Evolutionary conservation across 768 basidiomycete genomes (phyloP).

Genomic region (Lactarius evosmus): DNA sequence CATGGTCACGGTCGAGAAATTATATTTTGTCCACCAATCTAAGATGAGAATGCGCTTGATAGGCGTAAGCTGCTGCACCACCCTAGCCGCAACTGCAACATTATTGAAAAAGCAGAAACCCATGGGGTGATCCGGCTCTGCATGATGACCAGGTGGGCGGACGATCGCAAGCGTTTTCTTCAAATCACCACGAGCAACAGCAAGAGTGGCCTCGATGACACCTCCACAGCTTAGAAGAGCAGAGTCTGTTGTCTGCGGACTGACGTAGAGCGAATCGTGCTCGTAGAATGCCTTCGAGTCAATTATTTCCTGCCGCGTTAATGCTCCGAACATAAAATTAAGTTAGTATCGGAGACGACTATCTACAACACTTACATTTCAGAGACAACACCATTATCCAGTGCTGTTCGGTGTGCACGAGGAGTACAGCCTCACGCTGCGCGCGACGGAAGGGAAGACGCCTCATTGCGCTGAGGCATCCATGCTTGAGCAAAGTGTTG

Average conservation of each 20-base stretch:
- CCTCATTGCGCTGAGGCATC: slow-evolving; percentile 69
- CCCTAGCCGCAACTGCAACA: slow-evolving; percentile 86
- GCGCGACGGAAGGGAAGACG: slow-evolving; percentile 73
- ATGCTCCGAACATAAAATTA: slow-evolving; percentile 43
- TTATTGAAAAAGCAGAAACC: slow-evolving; percentile 99
- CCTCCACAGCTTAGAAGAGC: slow-evolving; percentile 92
- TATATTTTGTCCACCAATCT: slow-evolving; percentile 72
- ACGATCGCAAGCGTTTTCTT: slow-evolving; percentile 93
- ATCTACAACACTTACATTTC: slow-evolving; percentile 7
- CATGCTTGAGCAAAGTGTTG: slow-evolving; percentile 55
- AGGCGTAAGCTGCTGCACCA: slow-evolving; percentile 65
- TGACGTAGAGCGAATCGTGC: slow-evolving; percentile 88
- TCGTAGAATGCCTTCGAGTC: slow-evolving; percentile 84
- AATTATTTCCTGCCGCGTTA: slow-evolving; percentile 70
- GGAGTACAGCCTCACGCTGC: slow-evolving; percentile 70
- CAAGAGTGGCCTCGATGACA: slow-evolving; percentile 84
- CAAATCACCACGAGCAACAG: slow-evolving; percentile 77
- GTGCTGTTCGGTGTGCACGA: slow-evolving; percentile 88
- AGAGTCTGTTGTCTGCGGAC: slow-evolving; percentile 76
- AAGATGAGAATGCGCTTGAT: slow-evolving; percentile 85
- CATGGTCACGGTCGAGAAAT: slow-evolving; percentile 7
- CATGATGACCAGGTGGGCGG: slow-evolving; percentile 96
- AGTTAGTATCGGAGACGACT: slow-evolving; percentile 24
- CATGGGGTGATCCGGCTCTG: slow-evolving; percentile 97
- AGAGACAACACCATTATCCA: slow-evolving; percentile 83